Evolutionary conservation across 1,139 yeast genomes (phyloP).

Genomic region (Lodderomyces oxycetoniae): DNA sequence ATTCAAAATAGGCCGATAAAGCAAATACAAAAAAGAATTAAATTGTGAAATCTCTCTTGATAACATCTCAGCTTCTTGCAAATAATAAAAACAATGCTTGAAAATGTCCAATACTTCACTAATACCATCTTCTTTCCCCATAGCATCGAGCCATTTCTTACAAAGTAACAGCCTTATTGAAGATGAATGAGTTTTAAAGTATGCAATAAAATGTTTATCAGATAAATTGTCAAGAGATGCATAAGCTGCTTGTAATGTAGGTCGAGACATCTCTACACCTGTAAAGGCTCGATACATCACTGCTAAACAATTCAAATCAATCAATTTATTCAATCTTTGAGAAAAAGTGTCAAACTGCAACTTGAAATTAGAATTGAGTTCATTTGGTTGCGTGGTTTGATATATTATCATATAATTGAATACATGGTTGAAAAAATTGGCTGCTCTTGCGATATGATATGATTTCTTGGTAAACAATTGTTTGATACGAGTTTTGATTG

Average conservation of each 20-base stretch:
- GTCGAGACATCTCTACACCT: background rate
- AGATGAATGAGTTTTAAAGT: constrained; percentile 7
- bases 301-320: constrained; percentile 9
- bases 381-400: constrained; percentile 8
- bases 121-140: constrained; percentile 1
- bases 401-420: constrained; percentile 6
- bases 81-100: constrained; percentile 7
- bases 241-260: background rate
- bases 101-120: constrained; percentile 13
- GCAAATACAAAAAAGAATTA: constrained; percentile 16
- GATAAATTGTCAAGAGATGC: background rate
- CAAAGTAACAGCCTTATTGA: constrained; percentile 7
- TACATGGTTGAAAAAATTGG: constrained; percentile 8
- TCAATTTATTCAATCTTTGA: constrained; percentile 5
- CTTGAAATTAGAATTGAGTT: constrained; percentile 11
- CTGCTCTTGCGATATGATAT: constrained; percentile 1
- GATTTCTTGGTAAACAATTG: constrained; percentile 5
- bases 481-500: constrained; percentile 6
- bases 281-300: constrained; percentile 2
- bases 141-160: constrained; percentile 4
- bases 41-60: constrained; percentile 10
- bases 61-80: constrained; percentile 3
- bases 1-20: constrained; percentile 27
- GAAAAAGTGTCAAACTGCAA: constrained; percentile 6
- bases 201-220: constrained; percentile 4